Percentiles rank a stretch among this genome's conserved stretches.
These are phyloP conservation scores for Catharanthus roseus DNA, from an alignment of 257 asterid species.

Conservation along the genomic window DNA sequence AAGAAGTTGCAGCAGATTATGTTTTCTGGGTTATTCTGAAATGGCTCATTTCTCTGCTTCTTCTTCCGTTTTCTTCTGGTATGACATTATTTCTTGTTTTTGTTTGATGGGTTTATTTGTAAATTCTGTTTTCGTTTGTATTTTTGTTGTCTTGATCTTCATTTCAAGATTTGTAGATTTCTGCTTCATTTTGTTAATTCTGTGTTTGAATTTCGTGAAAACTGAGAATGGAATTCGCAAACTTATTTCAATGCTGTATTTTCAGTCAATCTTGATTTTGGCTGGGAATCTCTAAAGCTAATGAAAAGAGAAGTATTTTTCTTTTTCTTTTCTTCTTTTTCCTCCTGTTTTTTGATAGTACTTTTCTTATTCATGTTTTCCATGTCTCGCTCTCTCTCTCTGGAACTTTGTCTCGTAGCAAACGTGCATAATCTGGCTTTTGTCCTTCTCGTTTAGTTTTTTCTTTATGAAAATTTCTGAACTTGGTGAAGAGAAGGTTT, in stretches of 20 bases:
- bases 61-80: conserved; percentile 22
- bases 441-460: conserved; percentile 18
- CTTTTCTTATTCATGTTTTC: not conserved
- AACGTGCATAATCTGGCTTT: not conserved
- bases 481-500: not conserved
- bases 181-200: not conserved
- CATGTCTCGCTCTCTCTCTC: not conserved
- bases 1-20: not conserved
- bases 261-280: conserved; percentile 12
- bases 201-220: not conserved
- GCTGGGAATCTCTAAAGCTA: conserved; percentile 4
- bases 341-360: not conserved
- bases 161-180: conserved; percentile 1
- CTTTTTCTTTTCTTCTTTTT: not conserved
- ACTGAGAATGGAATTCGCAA: conserved; percentile 6
- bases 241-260: conserved; percentile 1
- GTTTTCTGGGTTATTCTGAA: conserved; percentile 6
- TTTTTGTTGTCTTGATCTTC: not conserved
- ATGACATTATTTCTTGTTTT: conserved; percentile 9
- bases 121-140: not conserved
- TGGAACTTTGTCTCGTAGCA: not conserved
- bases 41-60: conserved; percentile 23
- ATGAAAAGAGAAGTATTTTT: not conserved
- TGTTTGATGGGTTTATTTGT: not conserved
- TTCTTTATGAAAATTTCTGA: not conserved